phyloP scores from a whole-genome alignment of 2,329 filamentous ascomycete genomes.

The Xylaria hypoxylon region DNA sequence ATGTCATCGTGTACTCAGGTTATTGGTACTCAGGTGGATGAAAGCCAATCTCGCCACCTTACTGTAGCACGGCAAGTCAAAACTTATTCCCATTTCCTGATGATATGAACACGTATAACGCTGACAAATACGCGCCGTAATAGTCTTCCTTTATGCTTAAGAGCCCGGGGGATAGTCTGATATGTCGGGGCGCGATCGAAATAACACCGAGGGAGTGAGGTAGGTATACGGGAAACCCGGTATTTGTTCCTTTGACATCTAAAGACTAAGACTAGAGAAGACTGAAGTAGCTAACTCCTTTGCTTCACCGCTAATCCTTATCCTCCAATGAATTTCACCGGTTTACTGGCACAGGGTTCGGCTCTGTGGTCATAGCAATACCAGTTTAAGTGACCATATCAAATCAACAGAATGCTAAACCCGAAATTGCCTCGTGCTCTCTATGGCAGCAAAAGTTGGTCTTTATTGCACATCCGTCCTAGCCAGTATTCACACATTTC shows the following conservation, averaged over 20 bases:
- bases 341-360: background rate
- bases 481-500: background rate
- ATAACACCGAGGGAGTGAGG: background rate
- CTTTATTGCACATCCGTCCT: background rate
- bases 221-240: background rate
- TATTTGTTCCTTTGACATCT: background rate
- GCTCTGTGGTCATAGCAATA: background rate
- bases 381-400: too few species aligned
- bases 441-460: background rate
- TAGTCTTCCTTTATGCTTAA: background rate
- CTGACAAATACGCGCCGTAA: slow-evolving; percentile 18
- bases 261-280: background rate
- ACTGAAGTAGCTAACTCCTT: background rate
- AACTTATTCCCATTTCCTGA: background rate
- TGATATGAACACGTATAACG: background rate
- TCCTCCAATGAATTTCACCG: background rate
- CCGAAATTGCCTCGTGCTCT: background rate
- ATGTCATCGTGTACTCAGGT: background rate
- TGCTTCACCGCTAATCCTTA: background rate
- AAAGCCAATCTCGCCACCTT: slow-evolving; percentile 8
- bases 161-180: background rate
- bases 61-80: background rate
- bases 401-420: background rate
- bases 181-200: background rate
- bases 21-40: background rate